Percentiles rank a stretch among this genome's conserved stretches.
Conservation (phyloP, 2,329 filamentous ascomycete species). For the Fusarium buharicum region DNA sequence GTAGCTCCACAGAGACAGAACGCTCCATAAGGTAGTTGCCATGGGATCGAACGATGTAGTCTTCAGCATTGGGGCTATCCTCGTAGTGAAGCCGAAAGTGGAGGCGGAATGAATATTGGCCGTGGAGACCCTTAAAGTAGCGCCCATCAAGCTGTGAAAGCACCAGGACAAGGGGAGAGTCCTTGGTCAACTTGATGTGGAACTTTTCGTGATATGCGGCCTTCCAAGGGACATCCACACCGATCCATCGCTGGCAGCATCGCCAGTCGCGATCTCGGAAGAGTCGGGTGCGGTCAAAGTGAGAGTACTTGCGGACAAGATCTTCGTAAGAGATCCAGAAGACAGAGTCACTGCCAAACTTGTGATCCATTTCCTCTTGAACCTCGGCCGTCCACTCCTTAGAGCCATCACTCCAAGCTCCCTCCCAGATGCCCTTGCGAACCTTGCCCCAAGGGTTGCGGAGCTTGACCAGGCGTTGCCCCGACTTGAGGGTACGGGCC, state of each 20-base stretch:
- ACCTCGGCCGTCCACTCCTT: constrained; percentile 70
- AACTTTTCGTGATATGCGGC: constrained; percentile 71
- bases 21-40: constrained; percentile 68
- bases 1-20: constrained; percentile 68
- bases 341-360: constrained; percentile 69
- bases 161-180: constrained; percentile 68
- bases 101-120: constrained; percentile 65
- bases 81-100: constrained; percentile 62
- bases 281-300: constrained; percentile 70
- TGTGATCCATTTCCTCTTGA: constrained; percentile 66
- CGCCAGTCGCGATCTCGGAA: constrained; percentile 69
- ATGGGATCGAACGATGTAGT: constrained; percentile 69
- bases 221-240: constrained; percentile 70
- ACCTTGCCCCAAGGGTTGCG: constrained; percentile 70
- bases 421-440: constrained; percentile 68
- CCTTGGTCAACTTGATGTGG: constrained; percentile 64
- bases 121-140: constrained; percentile 70
- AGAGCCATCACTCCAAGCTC: constrained; percentile 68
- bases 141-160: constrained; percentile 70
- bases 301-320: constrained; percentile 69
- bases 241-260: constrained; percentile 69
- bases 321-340: constrained; percentile 74
- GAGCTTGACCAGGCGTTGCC: constrained; percentile 67
- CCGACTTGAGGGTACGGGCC: constrained; percentile 62
- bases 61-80: constrained; percentile 62